These are phyloP conservation scores for Coemansia biformis DNA, from an alignment of 192 early-diverging fungal species.

Conservation along the genomic window DNA sequence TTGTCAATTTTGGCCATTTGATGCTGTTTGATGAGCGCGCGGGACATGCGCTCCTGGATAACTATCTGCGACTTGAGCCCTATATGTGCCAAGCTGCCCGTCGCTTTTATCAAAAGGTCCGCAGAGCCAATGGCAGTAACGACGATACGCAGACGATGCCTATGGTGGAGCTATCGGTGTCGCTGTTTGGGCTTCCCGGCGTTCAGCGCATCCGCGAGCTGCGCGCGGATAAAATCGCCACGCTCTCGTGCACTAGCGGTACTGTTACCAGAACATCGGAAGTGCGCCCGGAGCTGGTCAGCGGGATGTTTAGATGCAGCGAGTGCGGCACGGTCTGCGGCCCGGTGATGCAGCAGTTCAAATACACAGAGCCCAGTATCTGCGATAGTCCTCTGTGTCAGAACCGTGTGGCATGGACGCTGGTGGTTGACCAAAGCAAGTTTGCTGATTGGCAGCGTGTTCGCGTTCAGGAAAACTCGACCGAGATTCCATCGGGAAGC, in stretches of 20 bases:
- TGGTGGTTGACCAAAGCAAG: constrained; percentile 75
- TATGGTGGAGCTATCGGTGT: constrained; percentile 45
- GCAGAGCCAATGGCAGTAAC: constrained; percentile 30
- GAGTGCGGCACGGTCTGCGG: constrained; percentile 75
- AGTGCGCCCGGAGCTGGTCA: constrained; percentile 90
- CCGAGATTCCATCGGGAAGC: constrained; percentile 92
- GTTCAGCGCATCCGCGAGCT: constrained; percentile 75
- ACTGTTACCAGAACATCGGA: constrained; percentile 97
- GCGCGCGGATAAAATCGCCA: constrained; percentile 74
- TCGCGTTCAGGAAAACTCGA: constrained; percentile 90
- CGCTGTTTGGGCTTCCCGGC: constrained; percentile 59
- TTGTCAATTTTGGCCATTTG: constrained; percentile 71
- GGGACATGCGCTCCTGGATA: constrained; percentile 58
- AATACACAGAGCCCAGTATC: constrained; percentile 88
- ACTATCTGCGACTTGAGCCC: constrained; percentile 80
- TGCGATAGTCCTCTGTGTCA: constrained; percentile 79
- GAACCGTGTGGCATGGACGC: constrained; percentile 73
- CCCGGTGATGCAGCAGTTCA: constrained; percentile 93
- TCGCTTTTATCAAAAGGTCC: constrained; percentile 52
- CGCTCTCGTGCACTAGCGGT: constrained; percentile 75
- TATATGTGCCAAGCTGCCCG: constrained; percentile 82
- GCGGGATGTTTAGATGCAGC: constrained; percentile 83
- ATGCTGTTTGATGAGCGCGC: constrained; percentile 53
- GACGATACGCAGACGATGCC: background rate
- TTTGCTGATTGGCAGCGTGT: constrained; percentile 98